Conservation (phyloP, 1,284 basidiomycete species). For the Fomitopsis pinicola region DNA sequence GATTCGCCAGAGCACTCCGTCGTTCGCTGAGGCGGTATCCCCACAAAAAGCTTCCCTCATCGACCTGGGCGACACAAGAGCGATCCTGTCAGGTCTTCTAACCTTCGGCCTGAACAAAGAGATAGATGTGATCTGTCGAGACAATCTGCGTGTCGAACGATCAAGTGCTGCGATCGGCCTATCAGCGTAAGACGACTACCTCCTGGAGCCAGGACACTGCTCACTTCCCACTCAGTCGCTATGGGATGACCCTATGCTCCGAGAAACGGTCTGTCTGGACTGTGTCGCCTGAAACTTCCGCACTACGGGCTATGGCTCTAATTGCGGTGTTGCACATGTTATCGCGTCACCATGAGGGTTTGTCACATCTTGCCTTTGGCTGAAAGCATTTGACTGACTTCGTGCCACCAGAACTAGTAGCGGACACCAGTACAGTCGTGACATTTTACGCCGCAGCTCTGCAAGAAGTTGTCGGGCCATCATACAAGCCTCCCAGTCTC, state of each 20-base stretch:
- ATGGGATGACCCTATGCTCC: conserved; percentile 41
- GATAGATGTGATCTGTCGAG: conserved; percentile 62
- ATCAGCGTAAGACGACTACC: conserved; percentile 36
- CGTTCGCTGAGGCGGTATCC: not conserved
- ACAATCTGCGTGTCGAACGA: conserved; percentile 38
- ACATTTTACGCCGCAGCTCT: conserved; percentile 76
- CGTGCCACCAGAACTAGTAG: conserved; percentile 49
- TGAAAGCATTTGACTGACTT: not conserved
- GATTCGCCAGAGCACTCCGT: conserved; percentile 15
- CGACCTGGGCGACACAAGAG: conserved; percentile 18
- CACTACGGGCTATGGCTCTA: conserved; percentile 64
- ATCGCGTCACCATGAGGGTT: conserved; percentile 63
- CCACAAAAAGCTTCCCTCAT: conserved; percentile 1
- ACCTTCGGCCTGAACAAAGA: conserved; percentile 44
- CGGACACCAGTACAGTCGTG: conserved; percentile 65
- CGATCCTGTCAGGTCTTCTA: conserved; percentile 35
- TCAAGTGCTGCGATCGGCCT: conserved; percentile 43
- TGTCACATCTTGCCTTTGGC: not conserved
- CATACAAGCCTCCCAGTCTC: conserved; percentile 66
- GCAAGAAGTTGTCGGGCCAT: conserved; percentile 49
- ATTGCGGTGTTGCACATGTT: conserved; percentile 67
- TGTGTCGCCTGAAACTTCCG: conserved; percentile 66
- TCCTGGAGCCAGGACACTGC: not conserved
- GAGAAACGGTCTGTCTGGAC: conserved; percentile 51
- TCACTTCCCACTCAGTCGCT: conserved; percentile 23